phyloP scores from a whole-genome alignment of 83 land plant species.

The Picea mariana region DNA sequence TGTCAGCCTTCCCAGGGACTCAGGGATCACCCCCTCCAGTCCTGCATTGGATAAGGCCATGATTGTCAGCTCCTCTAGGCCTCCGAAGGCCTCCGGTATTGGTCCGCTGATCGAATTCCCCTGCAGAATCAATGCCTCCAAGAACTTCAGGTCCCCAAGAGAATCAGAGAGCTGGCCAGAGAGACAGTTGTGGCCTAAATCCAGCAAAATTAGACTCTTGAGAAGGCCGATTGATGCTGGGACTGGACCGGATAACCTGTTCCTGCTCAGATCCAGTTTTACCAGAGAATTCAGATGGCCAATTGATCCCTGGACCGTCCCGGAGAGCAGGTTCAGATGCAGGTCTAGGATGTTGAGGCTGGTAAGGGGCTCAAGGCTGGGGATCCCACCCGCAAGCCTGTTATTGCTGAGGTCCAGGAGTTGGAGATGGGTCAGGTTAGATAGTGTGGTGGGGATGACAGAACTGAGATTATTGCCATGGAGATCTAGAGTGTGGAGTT shows the following conservation, averaged over 20 bases:
- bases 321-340: conserved; percentile 56
- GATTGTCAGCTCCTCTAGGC: conserved; percentile 35
- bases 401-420: conserved; percentile 75
- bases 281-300: conserved; percentile 34
- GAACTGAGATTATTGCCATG: conserved; percentile 58
- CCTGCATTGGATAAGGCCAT: conserved; percentile 54
- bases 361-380: conserved; percentile 30
- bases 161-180: conserved; percentile 54
- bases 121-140: conserved; percentile 56
- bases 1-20: conserved; percentile 41
- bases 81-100: conserved; percentile 23
- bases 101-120: conserved; percentile 35
- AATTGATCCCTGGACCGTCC: conserved; percentile 48
- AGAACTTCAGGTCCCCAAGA: conserved; percentile 32
- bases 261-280: conserved; percentile 67
- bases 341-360: conserved; percentile 57
- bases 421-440: conserved; percentile 34
- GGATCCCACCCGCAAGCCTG: conserved; percentile 48
- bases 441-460: conserved; percentile 50
- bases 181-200: conserved; percentile 63
- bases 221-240: conserved; percentile 43
- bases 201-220: conserved; percentile 48
- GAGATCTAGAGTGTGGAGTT: conserved; percentile 61
- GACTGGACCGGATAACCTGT: conserved; percentile 57
- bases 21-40: conserved; percentile 57